Percentiles rank a stretch among this genome's conserved stretches.
Evolutionary conservation across 306 rosid genomes (phyloP).

Genomic region (Cucurbita ficifolia): DNA sequence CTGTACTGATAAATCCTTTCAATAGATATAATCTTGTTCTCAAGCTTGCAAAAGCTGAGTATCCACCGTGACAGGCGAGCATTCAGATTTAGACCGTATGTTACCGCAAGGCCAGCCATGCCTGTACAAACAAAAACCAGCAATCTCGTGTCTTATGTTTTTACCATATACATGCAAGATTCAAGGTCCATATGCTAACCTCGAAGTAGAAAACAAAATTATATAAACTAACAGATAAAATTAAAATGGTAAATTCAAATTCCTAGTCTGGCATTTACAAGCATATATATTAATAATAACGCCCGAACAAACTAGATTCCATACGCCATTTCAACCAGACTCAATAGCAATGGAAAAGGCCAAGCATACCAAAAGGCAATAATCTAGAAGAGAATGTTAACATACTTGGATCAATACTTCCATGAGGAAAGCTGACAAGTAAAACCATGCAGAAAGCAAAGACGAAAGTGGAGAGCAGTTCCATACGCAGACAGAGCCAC

Average conservation of each 20-base stretch:
- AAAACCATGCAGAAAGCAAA: conserved; percentile 95
- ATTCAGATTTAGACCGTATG: conserved; percentile 79
- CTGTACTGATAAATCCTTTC: conserved; percentile 96
- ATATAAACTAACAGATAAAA: not conserved
- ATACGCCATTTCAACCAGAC: not conserved
- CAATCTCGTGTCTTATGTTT: not conserved
- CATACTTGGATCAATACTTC: conserved; percentile 91
- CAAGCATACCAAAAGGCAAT: not conserved
- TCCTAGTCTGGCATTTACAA: not conserved
- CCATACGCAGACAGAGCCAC: conserved; percentile 99
- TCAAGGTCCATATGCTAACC: not conserved
- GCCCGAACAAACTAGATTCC: not conserved
- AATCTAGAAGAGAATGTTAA: conserved; percentile 7
- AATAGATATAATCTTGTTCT: conserved; percentile 85
- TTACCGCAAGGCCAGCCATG: conserved; percentile 97
- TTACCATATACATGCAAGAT: not conserved
- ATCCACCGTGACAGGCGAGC: conserved; percentile 85
- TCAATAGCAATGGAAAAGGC: not conserved
- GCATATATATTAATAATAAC: not conserved
- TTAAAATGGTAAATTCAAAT: not conserved
- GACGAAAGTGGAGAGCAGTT: conserved; percentile 79
- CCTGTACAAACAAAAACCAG: conserved; percentile 30
- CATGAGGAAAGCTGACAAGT: conserved; percentile 93
- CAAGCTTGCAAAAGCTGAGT: conserved; percentile 97
- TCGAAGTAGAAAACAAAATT: not conserved